phyloP scores from a whole-genome alignment of 2,329 filamentous ascomycete species.

The Exophiala calicioides region DNA sequence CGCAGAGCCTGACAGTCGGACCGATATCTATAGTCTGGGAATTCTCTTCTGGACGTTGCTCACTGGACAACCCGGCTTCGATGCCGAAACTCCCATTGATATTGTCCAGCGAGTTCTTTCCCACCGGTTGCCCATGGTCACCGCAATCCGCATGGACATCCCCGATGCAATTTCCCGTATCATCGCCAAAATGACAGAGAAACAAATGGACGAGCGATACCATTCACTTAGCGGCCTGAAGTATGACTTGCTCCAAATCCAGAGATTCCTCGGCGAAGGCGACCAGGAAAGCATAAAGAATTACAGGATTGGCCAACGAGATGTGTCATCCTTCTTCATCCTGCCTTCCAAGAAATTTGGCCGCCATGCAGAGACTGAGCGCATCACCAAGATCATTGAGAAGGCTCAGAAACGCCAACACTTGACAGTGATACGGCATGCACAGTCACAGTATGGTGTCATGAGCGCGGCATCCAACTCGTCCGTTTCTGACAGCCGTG shows the following conservation, averaged over 20 bases:
- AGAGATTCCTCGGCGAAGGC: slow-evolving; percentile 72
- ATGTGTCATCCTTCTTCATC: slow-evolving; percentile 90
- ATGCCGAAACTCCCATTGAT: slow-evolving; percentile 77
- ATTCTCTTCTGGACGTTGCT: slow-evolving; percentile 86
- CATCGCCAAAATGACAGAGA: slow-evolving; percentile 89
- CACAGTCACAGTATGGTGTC: slow-evolving; percentile 43
- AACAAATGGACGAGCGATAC: slow-evolving; percentile 83
- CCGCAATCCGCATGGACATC: slow-evolving; percentile 75
- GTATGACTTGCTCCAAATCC: slow-evolving; percentile 73
- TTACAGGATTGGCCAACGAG: slow-evolving; percentile 77
- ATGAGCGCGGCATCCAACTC: slow-evolving; percentile 55
- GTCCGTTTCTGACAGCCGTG: slow-evolving; percentile 53
- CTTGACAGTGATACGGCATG: slow-evolving; percentile 36
- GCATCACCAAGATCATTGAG: slow-evolving; percentile 73
- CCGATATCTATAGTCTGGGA: slow-evolving; percentile 90
- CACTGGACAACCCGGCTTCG: slow-evolving; percentile 76
- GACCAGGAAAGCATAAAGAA: slow-evolving; percentile 69
- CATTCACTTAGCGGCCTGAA: slow-evolving; percentile 85
- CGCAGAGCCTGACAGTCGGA: slow-evolving; percentile 85
- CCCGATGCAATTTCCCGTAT: slow-evolving; percentile 80
- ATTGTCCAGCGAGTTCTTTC: slow-evolving; percentile 88
- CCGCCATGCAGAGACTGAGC: slow-evolving; percentile 68
- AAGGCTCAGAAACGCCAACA: slow-evolving; percentile 69
- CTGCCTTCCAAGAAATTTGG: slow-evolving; percentile 81
- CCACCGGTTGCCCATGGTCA: slow-evolving; percentile 74